These are phyloP conservation scores for Simplicillium sp. DNA, from an alignment of 2,329 filamentous ascomycete species.

Conservation along the genomic window DNA sequence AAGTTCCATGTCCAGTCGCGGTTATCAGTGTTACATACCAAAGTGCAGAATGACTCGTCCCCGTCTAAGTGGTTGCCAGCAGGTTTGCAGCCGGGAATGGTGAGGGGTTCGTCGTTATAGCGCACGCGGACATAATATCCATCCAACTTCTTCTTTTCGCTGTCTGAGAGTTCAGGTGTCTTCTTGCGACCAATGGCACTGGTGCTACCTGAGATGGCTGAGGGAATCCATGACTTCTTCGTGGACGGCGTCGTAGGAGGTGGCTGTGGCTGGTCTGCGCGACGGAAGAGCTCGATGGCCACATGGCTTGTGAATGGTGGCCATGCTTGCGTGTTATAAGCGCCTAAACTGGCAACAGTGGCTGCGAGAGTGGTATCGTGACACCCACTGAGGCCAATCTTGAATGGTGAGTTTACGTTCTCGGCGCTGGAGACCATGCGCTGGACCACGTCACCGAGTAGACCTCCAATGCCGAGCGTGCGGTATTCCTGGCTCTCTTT, in stretches of 20 bases:
- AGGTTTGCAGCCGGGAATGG: slow-evolving; percentile 69
- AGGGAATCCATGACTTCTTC: slow-evolving; percentile 14
- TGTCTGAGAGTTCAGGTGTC: slow-evolving; percentile 41
- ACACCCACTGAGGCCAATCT: slow-evolving; percentile 74
- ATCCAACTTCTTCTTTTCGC: slow-evolving; percentile 51
- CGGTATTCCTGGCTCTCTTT: slow-evolving; percentile 78
- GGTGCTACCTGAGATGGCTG: slow-evolving; percentile 17
- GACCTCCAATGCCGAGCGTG: slow-evolving; percentile 73
- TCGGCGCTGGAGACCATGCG: slow-evolving; percentile 62
- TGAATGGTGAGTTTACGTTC: slow-evolving; percentile 34
- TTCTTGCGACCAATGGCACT: slow-evolving; percentile 51
- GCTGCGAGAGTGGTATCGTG: slow-evolving; percentile 90
- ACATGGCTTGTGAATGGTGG: slow-evolving; percentile 90
- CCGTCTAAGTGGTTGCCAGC: slow-evolving; percentile 76
- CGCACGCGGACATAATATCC: slow-evolving; percentile 82
- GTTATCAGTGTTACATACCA: slow-evolving; percentile 41
- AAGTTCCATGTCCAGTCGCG: neutral
- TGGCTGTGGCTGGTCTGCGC: slow-evolving; percentile 22
- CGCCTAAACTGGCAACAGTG: slow-evolving; percentile 67
- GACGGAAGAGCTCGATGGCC: slow-evolving; percentile 79
- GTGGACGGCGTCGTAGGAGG: slow-evolving; percentile 15
- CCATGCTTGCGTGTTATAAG: slow-evolving; percentile 66
- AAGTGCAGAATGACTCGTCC: slow-evolving; percentile 82
- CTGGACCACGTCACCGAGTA: slow-evolving; percentile 75
- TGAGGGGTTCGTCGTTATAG: slow-evolving; percentile 81